These are phyloP conservation scores for Neofusicoccum umdonicola DNA, from an alignment of 2,329 filamentous ascomycete species.

Conservation along the genomic window DNA sequence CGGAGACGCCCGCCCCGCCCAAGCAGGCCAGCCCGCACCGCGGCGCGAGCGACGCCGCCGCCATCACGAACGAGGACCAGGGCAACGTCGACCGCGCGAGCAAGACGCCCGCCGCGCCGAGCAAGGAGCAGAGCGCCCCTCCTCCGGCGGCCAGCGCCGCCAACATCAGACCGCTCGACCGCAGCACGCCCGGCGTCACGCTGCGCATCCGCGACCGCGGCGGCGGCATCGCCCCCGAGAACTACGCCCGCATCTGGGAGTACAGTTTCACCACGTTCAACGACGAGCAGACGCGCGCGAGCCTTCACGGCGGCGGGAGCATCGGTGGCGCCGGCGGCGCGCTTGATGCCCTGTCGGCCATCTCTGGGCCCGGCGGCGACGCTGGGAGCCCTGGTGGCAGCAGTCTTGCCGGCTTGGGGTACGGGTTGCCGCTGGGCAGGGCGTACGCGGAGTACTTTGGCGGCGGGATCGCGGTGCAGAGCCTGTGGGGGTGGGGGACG, in stretches of 20 bases:
- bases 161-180: slow-evolving; percentile 46
- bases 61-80: slow-evolving; percentile 35
- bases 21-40: slow-evolving; percentile 27
- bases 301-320: slow-evolving; percentile 28
- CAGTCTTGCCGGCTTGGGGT: slow-evolving; percentile 77
- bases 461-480: slow-evolving; percentile 92
- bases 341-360: slow-evolving; percentile 70
- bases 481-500: slow-evolving; percentile 86
- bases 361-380: slow-evolving; percentile 42
- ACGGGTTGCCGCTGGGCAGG: slow-evolving; percentile 83
- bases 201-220: slow-evolving; percentile 95
- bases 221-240: slow-evolving; percentile 82
- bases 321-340: slow-evolving; percentile 12
- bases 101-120: neutral
- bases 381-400: neutral
- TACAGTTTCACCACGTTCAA: slow-evolving; percentile 97
- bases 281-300: slow-evolving; percentile 56
- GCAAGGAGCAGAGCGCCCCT: neutral
- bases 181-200: slow-evolving; percentile 75
- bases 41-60: slow-evolving; percentile 26
- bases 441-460: slow-evolving; percentile 99
- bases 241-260: slow-evolving; percentile 86
- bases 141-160: slow-evolving; percentile 22
- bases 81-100: slow-evolving; percentile 35
- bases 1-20: slow-evolving; percentile 43